phyloP scores from a whole-genome alignment of 2,329 filamentous ascomycete genomes.

The Talaromyces sp. region DNA sequence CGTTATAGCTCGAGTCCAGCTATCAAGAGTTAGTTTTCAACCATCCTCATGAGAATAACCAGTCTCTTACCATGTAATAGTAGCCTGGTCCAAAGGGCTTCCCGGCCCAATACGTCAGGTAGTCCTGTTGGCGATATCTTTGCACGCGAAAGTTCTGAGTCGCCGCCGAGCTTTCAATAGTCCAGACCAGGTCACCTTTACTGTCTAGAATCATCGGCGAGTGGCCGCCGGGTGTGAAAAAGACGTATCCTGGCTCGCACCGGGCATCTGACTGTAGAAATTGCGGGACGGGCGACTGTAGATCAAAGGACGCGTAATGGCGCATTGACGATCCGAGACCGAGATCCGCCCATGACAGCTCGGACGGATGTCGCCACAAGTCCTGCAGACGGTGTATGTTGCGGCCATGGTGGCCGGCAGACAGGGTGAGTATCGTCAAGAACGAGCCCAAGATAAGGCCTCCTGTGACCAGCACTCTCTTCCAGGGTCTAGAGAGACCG shows the following conservation, averaged over 20 bases:
- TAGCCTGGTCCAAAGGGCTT: neutral
- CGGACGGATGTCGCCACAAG: neutral
- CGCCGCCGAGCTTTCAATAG: neutral
- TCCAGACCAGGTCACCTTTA: constrained; percentile 5
- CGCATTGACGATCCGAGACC: neutral
- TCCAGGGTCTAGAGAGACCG: neutral
- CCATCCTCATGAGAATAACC: neutral
- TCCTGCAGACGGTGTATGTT: neutral
- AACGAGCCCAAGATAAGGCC: neutral
- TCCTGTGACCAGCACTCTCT: neutral
- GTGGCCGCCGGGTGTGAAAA: constrained; percentile 1
- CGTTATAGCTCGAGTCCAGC: constrained; percentile 9
- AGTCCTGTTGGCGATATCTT: constrained; percentile 6
- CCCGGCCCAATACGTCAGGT: constrained; percentile 9
- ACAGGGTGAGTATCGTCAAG: neutral
- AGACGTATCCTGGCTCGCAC: constrained; percentile 2
- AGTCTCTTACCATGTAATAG: constrained; percentile 6
- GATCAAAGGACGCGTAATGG: neutral
- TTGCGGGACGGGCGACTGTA: neutral
- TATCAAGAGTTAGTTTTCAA: neutral
- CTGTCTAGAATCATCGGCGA: constrained; percentile 1
- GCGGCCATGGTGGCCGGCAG: neutral
- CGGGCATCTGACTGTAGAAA: neutral
- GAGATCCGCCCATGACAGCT: neutral
- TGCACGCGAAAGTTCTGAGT: constrained; percentile 9